Evolutionary conservation across 129 eudicot species (phyloP), one percentile per base, ranked within the genome.

Genomic region (Chrysanthemum makinoi): DNA sequence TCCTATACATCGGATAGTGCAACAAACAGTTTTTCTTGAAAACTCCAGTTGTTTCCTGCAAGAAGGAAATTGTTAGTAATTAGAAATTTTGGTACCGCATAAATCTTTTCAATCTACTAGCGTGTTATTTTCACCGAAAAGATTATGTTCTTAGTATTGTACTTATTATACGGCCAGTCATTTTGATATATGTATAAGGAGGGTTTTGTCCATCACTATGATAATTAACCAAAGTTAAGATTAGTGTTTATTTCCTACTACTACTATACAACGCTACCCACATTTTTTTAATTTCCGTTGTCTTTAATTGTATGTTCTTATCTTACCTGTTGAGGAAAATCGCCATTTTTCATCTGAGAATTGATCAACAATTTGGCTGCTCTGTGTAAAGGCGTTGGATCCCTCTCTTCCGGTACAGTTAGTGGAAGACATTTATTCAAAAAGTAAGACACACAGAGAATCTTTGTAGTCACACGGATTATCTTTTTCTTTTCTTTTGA

Each of bases 11-110:
- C 16, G 93, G 86, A 50, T 89, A 89, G 74, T 86, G 96, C 47
- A 84, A 71, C 96, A 89, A 82, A 73, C 96, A 89, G 77, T 89
- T 89, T 82, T 86, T 84, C 83, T 58, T 80, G 75, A 89, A 89
- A 53, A 80, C 88, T 66, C 96, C 96, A 1, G 86, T 86, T 65
- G 80, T 84, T 80, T 89, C 96, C 96, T 89, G 90, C 66, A 63
- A 44, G 9, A 18, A 57, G 61, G 62, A 30, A 13, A 51, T 33
- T 33, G 0, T 5, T 55, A 49, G 50, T 12, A 4, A 28, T n/a
- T 33, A 19, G 68, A 60, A 24, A 12, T 60, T 16, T 60, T 60
- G 17, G 30, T 33, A 33, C 39, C 39, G 0, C 6, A 33, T 0
- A 33, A 33, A 33, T 0, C 39, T 33, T 33, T 33, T 33, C 5